phyloP scores from a whole-genome alignment of 2,329 filamentous ascomycete species.

The Verticillium tricorpus region DNA sequence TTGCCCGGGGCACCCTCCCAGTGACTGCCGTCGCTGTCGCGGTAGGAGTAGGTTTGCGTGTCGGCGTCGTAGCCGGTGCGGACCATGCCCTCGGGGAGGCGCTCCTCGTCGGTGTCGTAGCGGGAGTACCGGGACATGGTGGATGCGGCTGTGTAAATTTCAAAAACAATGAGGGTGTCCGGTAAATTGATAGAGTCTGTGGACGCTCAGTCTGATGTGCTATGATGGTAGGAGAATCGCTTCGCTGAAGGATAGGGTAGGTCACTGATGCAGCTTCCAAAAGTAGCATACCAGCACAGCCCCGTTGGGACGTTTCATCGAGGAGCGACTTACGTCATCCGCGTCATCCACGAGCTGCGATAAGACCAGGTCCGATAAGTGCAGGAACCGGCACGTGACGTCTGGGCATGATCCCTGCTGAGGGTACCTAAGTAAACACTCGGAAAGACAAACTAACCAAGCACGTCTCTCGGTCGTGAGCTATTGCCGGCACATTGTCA shows the following conservation, averaged over 20 bases:
- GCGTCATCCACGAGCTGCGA: not conserved
- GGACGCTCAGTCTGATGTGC: not conserved
- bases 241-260: no score
- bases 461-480: not conserved
- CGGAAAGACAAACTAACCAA: not conserved
- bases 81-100: slow-evolving; percentile 50
- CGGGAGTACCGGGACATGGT: slow-evolving; percentile 37
- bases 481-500: no score
- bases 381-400: not conserved
- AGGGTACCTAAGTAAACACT: not conserved
- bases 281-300: not conserved
- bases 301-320: not conserved
- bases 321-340: not conserved
- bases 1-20: slow-evolving; percentile 48
- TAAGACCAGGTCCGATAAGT: not conserved
- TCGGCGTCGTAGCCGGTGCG: slow-evolving; percentile 54
- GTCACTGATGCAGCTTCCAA: not conserved
- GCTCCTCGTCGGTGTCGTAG: slow-evolving; percentile 43
- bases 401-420: not conserved
- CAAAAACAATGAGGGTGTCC: not conserved
- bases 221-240: not conserved
- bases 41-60: slow-evolving; percentile 47
- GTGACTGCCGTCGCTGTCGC: slow-evolving; percentile 39
- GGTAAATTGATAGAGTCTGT: not conserved
- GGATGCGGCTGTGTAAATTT: not conserved